These are phyloP conservation scores for Knoxdaviesia proteae DNA, from an alignment of 2,329 filamentous ascomycete genomes.

Conservation along the genomic window DNA sequence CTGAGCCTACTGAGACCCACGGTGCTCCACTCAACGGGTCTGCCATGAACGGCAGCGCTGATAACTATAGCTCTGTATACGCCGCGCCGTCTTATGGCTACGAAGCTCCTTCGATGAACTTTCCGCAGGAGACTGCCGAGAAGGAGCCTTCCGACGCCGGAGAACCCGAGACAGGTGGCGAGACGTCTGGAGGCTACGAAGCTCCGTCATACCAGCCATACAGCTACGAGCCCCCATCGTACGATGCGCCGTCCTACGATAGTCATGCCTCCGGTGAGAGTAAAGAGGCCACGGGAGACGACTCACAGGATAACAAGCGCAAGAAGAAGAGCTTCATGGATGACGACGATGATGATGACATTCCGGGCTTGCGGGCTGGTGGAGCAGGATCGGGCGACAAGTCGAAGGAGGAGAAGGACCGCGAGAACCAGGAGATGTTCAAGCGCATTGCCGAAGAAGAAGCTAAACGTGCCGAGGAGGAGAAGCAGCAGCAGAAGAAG, in stretches of 20 bases:
- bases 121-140: constrained; percentile 7
- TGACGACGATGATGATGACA: constrained; percentile 59
- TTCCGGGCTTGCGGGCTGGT: constrained; percentile 21
- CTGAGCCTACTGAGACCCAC: background rate
- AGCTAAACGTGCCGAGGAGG: constrained; percentile 38
- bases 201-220: constrained; percentile 41
- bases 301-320: constrained; percentile 30
- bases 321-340: constrained; percentile 69
- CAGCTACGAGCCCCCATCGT: constrained; percentile 34
- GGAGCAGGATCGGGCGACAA: constrained; percentile 32
- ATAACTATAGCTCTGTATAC: too few relatives aligned
- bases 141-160: background rate
- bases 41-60: too few relatives aligned
- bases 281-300: constrained; percentile 8
- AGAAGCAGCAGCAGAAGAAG: constrained; percentile 31
- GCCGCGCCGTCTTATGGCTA: constrained; percentile 27
- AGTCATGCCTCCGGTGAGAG: constrained; percentile 15
- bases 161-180: background rate
- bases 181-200: constrained; percentile 27
- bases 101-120: constrained; percentile 21
- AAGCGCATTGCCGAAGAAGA: constrained; percentile 62
- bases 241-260: constrained; percentile 24
- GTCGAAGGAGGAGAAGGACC: constrained; percentile 46
- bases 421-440: constrained; percentile 70
- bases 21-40: too few relatives aligned